These are phyloP conservation scores for Melanogaster broomeanus DNA, from an alignment of 768 basidiomycete genomes.

Conservation along the genomic window DNA sequence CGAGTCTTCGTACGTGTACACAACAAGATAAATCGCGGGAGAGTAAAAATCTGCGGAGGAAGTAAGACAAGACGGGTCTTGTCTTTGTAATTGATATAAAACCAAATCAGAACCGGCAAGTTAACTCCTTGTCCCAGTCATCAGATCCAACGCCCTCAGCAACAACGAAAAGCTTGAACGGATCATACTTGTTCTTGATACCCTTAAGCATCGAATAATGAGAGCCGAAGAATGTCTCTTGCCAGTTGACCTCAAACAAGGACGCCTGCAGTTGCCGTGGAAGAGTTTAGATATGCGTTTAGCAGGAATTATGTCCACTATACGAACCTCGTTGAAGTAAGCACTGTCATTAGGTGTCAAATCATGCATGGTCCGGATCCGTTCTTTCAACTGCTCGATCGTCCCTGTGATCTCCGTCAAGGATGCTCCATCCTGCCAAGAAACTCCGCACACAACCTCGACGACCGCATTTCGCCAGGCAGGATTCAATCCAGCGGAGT, in stretches of 20 bases:
- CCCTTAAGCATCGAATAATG: slow-evolving; percentile 41
- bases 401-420: slow-evolving; percentile 9
- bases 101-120: slow-evolving; percentile 14
- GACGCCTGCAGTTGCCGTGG: slow-evolving; percentile 42
- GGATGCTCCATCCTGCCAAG: slow-evolving; percentile 21
- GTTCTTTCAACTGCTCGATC: slow-evolving; percentile 6
- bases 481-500: slow-evolving; percentile 46
- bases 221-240: slow-evolving; percentile 47
- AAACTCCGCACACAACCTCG: not conserved
- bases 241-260: slow-evolving; percentile 41
- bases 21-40: no score
- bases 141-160: slow-evolving; percentile 50
- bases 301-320: not conserved
- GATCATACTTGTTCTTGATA: slow-evolving; percentile 50
- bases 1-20: no score
- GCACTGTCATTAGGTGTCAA: slow-evolving; percentile 37
- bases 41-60: no score
- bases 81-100: no score
- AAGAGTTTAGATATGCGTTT: not conserved
- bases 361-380: slow-evolving; percentile 20
- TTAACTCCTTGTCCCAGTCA: slow-evolving; percentile 42
- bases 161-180: slow-evolving; percentile 46
- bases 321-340: slow-evolving; percentile 49
- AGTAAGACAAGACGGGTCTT: no score
- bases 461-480: slow-evolving; percentile 46